Evolutionary conservation across 2,329 filamentous ascomycete species (phyloP).

Genomic region (Aspergillus quadricinctus): DNA sequence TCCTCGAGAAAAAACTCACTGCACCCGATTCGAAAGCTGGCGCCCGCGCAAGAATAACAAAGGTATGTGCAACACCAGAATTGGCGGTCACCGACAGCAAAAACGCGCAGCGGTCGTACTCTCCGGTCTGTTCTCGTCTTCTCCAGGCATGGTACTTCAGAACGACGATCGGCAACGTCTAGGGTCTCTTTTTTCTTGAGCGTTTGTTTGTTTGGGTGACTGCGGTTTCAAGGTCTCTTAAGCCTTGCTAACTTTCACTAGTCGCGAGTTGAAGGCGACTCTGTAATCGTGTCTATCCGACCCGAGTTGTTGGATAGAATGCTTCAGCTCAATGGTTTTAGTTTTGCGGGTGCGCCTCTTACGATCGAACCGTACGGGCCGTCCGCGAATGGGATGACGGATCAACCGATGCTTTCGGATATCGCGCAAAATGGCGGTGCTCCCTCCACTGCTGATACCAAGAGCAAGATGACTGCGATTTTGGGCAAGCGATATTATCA

Average conservation of each 20-base stretch:
- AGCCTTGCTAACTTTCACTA: constrained; percentile 65
- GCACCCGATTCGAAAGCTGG: constrained; percentile 46
- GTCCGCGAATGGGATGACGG: constrained; percentile 16
- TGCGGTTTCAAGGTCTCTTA: constrained; percentile 43
- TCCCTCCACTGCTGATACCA: constrained; percentile 55
- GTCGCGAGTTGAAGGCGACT: constrained; percentile 66
- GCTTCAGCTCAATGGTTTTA: constrained; percentile 63
- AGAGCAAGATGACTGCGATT: constrained; percentile 64
- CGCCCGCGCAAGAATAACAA: constrained; percentile 62
- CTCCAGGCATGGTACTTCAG: constrained; percentile 36
- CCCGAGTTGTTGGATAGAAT: constrained; percentile 62
- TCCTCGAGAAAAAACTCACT: constrained; percentile 67
- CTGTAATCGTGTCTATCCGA: constrained; percentile 63
- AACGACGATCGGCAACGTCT: constrained; percentile 39
- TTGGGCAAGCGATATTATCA: constrained; percentile 70
- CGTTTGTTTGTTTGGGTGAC: constrained; percentile 35
- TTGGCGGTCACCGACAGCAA: constrained; percentile 38
- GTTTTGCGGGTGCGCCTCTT: constrained; percentile 63
- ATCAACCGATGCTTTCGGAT: constrained; percentile 18
- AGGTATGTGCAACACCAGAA: constrained; percentile 63
- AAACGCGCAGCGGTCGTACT: constrained; percentile 30
- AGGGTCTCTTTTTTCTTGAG: constrained; percentile 20
- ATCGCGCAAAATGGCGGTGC: constrained; percentile 35
- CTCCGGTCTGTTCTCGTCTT: constrained; percentile 39
- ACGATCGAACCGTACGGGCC: constrained; percentile 48